Evolutionary conservation across 1,139 yeast genomes (phyloP).

Genomic region (Yamadazyma pseudoaaseri): DNA sequence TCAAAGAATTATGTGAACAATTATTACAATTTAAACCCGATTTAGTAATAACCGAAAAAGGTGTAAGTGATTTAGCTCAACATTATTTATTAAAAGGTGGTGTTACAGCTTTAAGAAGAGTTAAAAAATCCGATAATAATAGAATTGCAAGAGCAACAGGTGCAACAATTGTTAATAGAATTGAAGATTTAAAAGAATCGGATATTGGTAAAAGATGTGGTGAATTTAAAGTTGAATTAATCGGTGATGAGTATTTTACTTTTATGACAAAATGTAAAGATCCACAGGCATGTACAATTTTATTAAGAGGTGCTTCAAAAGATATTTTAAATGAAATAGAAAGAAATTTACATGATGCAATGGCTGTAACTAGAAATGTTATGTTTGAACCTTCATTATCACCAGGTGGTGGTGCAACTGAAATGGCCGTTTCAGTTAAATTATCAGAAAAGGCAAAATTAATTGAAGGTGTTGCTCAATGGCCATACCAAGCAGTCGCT

Average conservation of each 20-base stretch:
- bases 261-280: slow-evolving; percentile 76
- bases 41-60: slow-evolving; percentile 95
- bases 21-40: slow-evolving; percentile 87
- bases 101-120: slow-evolving; percentile 90
- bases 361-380: slow-evolving; percentile 97
- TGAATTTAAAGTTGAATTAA: slow-evolving; percentile 85
- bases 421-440: slow-evolving; percentile 94
- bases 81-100: slow-evolving; percentile 94
- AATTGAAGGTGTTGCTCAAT: slow-evolving; percentile 93
- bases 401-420: slow-evolving; percentile 99
- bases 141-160: slow-evolving; percentile 98
- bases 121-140: slow-evolving; percentile 92
- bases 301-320: slow-evolving; percentile 94
- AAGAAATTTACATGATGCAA: slow-evolving; percentile 96
- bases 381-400: slow-evolving; percentile 91
- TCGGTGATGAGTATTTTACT: slow-evolving; percentile 97
- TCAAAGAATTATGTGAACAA: slow-evolving; percentile 80
- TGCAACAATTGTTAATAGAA: slow-evolving; percentile 93
- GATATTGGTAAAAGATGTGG: slow-evolving; percentile 93
- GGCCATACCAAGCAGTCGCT: slow-evolving; percentile 99
- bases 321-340: slow-evolving; percentile 96
- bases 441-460: slow-evolving; percentile 88
- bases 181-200: slow-evolving; percentile 87
- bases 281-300: slow-evolving; percentile 91
- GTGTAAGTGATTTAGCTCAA: slow-evolving; percentile 97